Conservation (phyloP, 2,329 filamentous ascomycete genomes). For the Alternaria ventricosa region DNA sequence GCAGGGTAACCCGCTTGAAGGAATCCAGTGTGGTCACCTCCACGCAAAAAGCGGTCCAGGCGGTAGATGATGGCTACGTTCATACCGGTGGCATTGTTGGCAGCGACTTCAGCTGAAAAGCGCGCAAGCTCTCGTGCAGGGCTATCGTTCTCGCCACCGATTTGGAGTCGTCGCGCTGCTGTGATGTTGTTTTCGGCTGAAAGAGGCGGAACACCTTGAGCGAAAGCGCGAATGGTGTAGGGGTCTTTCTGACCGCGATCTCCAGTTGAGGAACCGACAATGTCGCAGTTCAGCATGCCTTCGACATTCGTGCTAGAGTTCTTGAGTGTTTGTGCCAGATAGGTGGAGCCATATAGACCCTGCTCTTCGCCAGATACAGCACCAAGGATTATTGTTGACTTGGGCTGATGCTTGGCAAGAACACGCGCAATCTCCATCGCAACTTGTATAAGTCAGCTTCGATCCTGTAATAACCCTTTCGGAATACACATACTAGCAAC, state of each 20-base stretch:
- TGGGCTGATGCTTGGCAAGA: slow-evolving; percentile 56
- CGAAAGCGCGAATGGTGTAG: slow-evolving; percentile 63
- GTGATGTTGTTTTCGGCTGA: slow-evolving; percentile 46
- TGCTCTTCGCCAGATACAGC: slow-evolving; percentile 67
- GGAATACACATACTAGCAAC: slow-evolving; percentile 52
- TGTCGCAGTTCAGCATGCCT: slow-evolving; percentile 65
- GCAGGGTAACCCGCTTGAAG: slow-evolving; percentile 63
- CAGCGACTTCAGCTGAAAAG: slow-evolving; percentile 62
- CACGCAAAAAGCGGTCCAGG: slow-evolving; percentile 62
- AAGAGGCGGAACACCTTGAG: slow-evolving; percentile 56
- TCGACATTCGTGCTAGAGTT: slow-evolving; percentile 62
- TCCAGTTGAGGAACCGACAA: slow-evolving; percentile 60
- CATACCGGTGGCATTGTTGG: slow-evolving; percentile 61
- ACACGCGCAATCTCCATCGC: slow-evolving; percentile 63
- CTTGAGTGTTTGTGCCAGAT: slow-evolving; percentile 60
- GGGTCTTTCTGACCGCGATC: slow-evolving; percentile 56
- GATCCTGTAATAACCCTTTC: neutral
- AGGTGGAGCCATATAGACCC: slow-evolving; percentile 59
- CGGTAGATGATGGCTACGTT: slow-evolving; percentile 63
- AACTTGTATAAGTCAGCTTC: slow-evolving; percentile 39
- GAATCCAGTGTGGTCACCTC: slow-evolving; percentile 64
- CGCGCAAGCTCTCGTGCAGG: slow-evolving; percentile 63
- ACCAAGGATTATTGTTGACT: slow-evolving; percentile 63
- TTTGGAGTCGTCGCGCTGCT: slow-evolving; percentile 50
- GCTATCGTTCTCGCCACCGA: slow-evolving; percentile 60